Percentiles rank a stretch among this genome's conserved stretches.
Conservation (phyloP, 176 grass and related monocot species). For the Musa schizocarpa region DNA sequence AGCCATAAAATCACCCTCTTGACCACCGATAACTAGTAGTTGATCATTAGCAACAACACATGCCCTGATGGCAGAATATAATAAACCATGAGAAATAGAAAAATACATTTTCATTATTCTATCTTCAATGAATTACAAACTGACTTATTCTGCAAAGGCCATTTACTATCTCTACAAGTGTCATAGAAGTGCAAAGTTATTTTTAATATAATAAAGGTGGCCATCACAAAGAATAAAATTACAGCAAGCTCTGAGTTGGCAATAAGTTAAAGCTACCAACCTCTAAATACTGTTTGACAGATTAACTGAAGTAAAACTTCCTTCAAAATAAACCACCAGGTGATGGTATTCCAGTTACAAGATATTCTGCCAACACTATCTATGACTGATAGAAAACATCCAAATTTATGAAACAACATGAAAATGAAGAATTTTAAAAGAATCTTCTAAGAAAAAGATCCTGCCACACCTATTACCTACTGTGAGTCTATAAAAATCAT, state of each 20-base stretch:
- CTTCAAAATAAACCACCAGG: neutral
- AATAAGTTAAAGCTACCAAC: neutral
- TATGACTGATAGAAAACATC: neutral
- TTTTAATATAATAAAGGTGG: too few species aligned
- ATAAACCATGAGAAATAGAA: conserved; percentile 7
- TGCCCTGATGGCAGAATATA: conserved; percentile 36
- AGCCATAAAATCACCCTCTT: conserved; percentile 94
- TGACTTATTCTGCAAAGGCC: neutral
- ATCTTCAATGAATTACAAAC: neutral
- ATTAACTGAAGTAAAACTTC: neutral
- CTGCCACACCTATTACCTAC: neutral
- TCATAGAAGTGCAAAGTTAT: neutral
- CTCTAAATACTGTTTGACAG: neutral
- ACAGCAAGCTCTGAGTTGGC: neutral
- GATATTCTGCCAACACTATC: neutral
- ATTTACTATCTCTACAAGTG: neutral
- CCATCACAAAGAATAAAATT: neutral
- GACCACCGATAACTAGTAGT: conserved; percentile 80
- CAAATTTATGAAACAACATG: neutral
- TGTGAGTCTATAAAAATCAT: neutral
- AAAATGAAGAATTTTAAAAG: neutral
- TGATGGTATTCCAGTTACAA: neutral
- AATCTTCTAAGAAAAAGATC: too few species aligned
- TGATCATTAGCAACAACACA: conserved; percentile 70
- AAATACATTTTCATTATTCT: too few species aligned